These are phyloP conservation scores for Nicotiana attenuata DNA, from an alignment of 257 asterid genomes.

Conservation along the genomic window DNA sequence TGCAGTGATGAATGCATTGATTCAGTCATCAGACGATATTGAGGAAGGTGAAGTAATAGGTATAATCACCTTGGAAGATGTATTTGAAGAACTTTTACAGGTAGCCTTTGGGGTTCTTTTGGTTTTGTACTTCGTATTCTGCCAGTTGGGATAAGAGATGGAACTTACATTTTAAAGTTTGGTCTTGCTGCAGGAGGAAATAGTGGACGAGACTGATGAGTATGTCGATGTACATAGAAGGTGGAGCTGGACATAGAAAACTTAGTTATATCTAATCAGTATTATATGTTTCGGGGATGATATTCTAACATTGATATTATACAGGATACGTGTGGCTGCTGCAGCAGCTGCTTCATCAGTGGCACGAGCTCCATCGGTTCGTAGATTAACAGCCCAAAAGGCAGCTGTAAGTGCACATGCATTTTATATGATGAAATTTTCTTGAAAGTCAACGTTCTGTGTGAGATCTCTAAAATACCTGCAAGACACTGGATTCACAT, in stretches of 20 bases:
- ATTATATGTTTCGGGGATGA: not conserved
- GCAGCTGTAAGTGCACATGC: conserved; percentile 50
- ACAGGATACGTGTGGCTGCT: conserved; percentile 90
- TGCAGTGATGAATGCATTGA: conserved; percentile 23
- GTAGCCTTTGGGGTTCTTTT: conserved; percentile 21
- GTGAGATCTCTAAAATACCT: not conserved
- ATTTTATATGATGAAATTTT: not conserved
- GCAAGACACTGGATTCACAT: not conserved
- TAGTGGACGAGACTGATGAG: conserved; percentile 93
- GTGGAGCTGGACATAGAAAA: conserved; percentile 18
- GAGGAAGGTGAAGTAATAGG: conserved; percentile 88
- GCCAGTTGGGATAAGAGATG: not conserved
- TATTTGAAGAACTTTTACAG: conserved; percentile 96
- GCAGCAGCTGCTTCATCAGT: conserved; percentile 90
- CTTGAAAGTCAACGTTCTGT: not conserved
- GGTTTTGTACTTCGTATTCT: not conserved
- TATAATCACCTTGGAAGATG: conserved; percentile 89
- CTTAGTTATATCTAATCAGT: conserved; percentile 3
- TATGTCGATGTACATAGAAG: conserved; percentile 87
- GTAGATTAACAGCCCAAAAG: conserved; percentile 54
- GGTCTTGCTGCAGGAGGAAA: conserved; percentile 64
- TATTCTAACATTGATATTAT: conserved; percentile 6
- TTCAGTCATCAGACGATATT: conserved; percentile 43
- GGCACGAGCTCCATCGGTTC: conserved; percentile 76
- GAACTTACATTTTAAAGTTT: not conserved